Percentiles rank a stretch among this genome's conserved stretches.
Evolutionary conservation across 164 flowering plant species (phyloP).

Genomic region (Saururus chinensis): DNA sequence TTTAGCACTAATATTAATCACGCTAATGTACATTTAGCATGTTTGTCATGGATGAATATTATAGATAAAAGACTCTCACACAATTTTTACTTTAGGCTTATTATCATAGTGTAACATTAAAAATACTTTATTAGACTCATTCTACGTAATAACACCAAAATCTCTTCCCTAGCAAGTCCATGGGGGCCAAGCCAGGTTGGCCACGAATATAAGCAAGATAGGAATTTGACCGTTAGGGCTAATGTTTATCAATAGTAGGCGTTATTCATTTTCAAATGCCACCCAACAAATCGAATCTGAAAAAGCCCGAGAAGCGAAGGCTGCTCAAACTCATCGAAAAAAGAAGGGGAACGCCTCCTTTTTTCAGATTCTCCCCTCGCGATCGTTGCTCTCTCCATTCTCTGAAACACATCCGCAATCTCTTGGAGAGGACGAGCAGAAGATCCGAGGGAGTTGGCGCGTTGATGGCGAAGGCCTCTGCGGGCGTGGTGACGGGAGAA

Average conservation of each 20-base stretch:
- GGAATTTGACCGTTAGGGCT: too few species aligned
- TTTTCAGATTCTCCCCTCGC: not conserved
- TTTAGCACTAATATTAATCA: too few species aligned
- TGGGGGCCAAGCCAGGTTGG: too few species aligned
- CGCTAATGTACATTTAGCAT: too few species aligned
- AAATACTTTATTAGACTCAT: too few species aligned
- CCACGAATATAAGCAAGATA: too few species aligned
- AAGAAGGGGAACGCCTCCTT: not conserved
- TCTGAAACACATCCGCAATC: not conserved
- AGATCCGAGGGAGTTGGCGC: slow-evolving; percentile 2
- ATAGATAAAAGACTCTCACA: too few species aligned
- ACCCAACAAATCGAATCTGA: slow-evolving; percentile 9
- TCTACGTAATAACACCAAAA: too few species aligned
- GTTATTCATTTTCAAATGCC: slow-evolving; percentile 1
- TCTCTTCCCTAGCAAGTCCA: too few species aligned
- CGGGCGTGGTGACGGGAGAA: slow-evolving; percentile 7
- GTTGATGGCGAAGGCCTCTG: slow-evolving; percentile 25
- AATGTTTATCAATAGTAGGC: not conserved
- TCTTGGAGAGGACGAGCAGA: slow-evolving; percentile 1
- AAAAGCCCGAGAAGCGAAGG: not conserved
- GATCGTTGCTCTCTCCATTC: slow-evolving; percentile 3
- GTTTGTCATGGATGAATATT: too few species aligned
- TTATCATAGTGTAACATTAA: too few species aligned
- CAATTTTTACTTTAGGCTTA: too few species aligned
- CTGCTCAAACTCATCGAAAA: not conserved